Base-by-base conservation (phyloP, 768 basidiomycete genomes). In the Tricholoma saponaceum region DNA sequence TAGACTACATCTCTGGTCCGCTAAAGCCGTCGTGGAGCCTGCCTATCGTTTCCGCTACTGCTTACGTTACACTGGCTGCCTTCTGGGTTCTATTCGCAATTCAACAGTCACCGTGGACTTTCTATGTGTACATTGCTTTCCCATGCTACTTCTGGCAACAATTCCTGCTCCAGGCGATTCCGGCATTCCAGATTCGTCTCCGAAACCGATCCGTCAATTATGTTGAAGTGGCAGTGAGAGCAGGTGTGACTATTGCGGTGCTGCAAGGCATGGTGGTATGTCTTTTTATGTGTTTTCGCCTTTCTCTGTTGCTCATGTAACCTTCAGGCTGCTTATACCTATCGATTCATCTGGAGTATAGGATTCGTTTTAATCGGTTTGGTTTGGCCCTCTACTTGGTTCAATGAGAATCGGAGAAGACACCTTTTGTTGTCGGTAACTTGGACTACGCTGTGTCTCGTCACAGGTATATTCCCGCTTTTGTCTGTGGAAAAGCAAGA, bases 81-180 rank as follows among this genome's bases (percentile, higher is more conserved):
- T 83, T 79, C 54, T 84, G 80, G 74, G 56, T 52, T 0, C 64
- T 79, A 10, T 90, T 92, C 65, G 75, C 74, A 37, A 43, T 85
- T n/a, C 89, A 92, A 64, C 73, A 69, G 22, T 83, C 85, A 0
- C 87, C 90, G 0, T 82, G 78, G 80, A 83, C 84, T 3, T 89
- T 90, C 64, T 92, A 88, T 65, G 56, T 90, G 41, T 95, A 95
- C 64, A 78, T 85, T 33, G 67, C 79, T 4, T 92, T 92, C 60
- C 90, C 92, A 0, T 78, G 81, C 30, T 92, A 83, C 71, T 93
- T 93, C 68, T 91, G 89, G 89, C 76, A 76, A 30, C 82, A 79
- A 54, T 83, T 84, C 49, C 53, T 77, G 46, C 57, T 68, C 1
- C 74, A 76, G 53, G 64, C 56, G 0, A 39, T 61, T 14, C 63